phyloP scores from a whole-genome alignment of 257 asterid species.

The Capsicum rhomboideum region DNA sequence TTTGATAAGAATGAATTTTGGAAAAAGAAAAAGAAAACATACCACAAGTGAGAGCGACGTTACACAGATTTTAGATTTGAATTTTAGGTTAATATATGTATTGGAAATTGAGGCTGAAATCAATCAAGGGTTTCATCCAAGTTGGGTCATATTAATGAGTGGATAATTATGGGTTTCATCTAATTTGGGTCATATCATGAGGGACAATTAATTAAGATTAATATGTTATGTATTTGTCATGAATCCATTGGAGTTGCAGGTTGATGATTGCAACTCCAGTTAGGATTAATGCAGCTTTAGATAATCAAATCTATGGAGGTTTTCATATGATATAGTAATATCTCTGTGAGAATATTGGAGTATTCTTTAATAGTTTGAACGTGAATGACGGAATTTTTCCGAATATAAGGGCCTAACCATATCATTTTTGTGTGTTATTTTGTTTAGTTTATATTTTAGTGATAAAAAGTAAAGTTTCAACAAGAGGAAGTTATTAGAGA shows the following conservation, averaged over 20 bases:
- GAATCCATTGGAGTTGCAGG: background rate
- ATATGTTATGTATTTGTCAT: background rate
- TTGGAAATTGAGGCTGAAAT: background rate
- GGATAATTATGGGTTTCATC: no score
- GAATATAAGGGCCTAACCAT: background rate
- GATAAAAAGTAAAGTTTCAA: background rate
- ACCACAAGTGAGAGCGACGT: no score
- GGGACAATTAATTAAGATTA: no score
- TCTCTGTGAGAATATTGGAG: background rate
- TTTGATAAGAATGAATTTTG: background rate
- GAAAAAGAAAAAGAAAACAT: background rate
- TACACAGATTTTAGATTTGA: background rate
- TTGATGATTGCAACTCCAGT: background rate
- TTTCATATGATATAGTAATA: background rate
- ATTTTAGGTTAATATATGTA: background rate
- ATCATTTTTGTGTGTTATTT: background rate
- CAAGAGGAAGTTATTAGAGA: background rate
- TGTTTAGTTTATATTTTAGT: background rate
- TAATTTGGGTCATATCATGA: no score
- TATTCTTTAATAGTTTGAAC: background rate
- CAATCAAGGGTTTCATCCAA: no score
- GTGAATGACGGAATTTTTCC: background rate
- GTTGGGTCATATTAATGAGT: no score
- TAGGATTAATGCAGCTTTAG: background rate
- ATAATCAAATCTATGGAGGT: background rate